Evolutionary conservation across 305 asterid genomes (phyloP).

Genomic region (Solanum hybrid): DNA sequence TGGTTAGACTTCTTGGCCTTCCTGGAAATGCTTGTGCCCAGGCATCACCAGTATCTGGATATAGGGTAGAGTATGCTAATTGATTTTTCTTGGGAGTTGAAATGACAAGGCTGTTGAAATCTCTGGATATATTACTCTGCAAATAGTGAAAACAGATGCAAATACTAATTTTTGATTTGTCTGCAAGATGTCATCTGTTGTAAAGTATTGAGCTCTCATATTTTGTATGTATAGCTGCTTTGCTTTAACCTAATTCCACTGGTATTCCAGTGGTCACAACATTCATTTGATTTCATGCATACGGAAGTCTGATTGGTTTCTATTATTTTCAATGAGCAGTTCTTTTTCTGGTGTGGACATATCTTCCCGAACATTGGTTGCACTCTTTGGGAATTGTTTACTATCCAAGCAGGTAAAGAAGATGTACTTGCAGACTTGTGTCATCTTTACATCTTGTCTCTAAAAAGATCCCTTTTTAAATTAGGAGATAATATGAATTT

Average conservation of each 20-base stretch:
- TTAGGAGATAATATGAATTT: neutral
- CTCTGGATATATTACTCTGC: neutral
- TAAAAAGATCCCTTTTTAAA: too few species aligned
- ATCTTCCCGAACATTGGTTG: too few species aligned
- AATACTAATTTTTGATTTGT: neutral
- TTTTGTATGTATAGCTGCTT: neutral
- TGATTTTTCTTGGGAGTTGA: neutral
- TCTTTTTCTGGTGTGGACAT: too few species aligned
- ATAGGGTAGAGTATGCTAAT: neutral
- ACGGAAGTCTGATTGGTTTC: too few species aligned
- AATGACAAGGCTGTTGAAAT: neutral
- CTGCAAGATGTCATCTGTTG: neutral
- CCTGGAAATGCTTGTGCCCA: neutral
- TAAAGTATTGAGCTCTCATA: neutral
- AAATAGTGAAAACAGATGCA: neutral
- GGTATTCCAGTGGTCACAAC: too few species aligned
- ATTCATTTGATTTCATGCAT: too few species aligned
- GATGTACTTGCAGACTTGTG: too few species aligned
- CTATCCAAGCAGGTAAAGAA: too few species aligned
- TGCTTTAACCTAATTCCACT: too few species aligned
- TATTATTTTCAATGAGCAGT: too few species aligned
- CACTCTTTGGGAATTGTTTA: too few species aligned
- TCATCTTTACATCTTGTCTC: too few species aligned
- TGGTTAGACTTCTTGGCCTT: neutral
- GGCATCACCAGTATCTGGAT: neutral